Conservation (phyloP, 2,329 filamentous ascomycete genomes). For the Ceratocystis eucalypticola region DNA sequence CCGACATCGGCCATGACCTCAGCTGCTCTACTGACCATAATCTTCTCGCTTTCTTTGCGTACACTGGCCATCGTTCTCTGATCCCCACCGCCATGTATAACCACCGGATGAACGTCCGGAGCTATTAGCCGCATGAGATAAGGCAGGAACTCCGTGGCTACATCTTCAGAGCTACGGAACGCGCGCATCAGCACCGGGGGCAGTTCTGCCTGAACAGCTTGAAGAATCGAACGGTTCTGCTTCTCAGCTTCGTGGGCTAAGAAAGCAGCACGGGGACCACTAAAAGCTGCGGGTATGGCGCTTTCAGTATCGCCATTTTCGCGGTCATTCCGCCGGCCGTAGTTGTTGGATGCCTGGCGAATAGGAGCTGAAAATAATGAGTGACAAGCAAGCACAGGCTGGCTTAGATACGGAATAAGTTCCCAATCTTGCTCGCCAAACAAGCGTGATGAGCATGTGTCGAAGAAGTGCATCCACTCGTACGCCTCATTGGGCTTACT, state of each 20-base stretch:
- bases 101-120: constrained; percentile 80
- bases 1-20: constrained; percentile 72
- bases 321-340: constrained; percentile 27
- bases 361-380: constrained; percentile 70
- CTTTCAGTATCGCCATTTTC: constrained; percentile 36
- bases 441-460: constrained; percentile 63
- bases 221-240: constrained; percentile 60
- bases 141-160: constrained; percentile 72
- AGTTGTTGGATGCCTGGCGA: constrained; percentile 32
- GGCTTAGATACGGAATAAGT: constrained; percentile 70
- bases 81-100: constrained; percentile 53
- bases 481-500: constrained; percentile 79
- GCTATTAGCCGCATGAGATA: constrained; percentile 73
- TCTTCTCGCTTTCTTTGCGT: constrained; percentile 70
- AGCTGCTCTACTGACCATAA: constrained; percentile 66
- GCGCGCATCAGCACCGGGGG: constrained; percentile 57
- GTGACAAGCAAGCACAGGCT: constrained; percentile 80
- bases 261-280: constrained; percentile 70
- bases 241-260: constrained; percentile 69
- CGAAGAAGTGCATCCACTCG: constrained; percentile 93
- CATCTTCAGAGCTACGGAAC: constrained; percentile 64
- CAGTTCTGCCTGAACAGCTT: constrained; percentile 58
- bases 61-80: constrained; percentile 65
- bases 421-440: constrained; percentile 89
- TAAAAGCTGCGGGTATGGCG: constrained; percentile 54